phyloP scores from a whole-genome alignment of 1,284 basidiomycete genomes.

The Leccinum laetum region DNA sequence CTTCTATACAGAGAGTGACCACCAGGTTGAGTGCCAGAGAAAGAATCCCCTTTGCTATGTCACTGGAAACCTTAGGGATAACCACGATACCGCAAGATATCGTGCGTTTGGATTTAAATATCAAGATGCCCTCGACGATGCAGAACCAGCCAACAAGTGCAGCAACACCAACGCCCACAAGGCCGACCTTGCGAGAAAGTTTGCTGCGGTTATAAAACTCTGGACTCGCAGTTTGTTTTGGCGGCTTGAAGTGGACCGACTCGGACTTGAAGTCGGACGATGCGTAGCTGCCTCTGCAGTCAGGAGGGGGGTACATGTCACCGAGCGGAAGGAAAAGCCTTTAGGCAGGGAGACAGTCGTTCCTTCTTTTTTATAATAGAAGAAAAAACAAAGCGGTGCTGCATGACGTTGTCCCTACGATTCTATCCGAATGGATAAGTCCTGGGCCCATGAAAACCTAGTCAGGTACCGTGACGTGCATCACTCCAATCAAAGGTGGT shows the following conservation, averaged over 20 bases:
- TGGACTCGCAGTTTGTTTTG: constrained; percentile 24
- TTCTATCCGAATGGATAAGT: background rate
- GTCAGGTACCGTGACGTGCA: background rate
- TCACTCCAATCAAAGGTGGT: too few species aligned
- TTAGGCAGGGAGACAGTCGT: too few species aligned
- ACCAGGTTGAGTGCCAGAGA: constrained; percentile 23
- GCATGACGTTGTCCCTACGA: constrained; percentile 13
- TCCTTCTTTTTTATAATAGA: too few species aligned
- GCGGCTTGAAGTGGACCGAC: constrained; percentile 21
- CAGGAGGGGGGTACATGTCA: constrained; percentile 9
- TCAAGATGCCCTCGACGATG: constrained; percentile 23
- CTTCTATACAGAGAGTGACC: constrained; percentile 29
- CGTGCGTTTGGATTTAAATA: constrained; percentile 10
- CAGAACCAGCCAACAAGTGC: constrained; percentile 22
- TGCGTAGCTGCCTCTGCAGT: constrained; percentile 13
- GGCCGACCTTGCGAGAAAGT: constrained; percentile 23
- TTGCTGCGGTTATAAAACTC: constrained; percentile 33
- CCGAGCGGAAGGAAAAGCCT: background rate
- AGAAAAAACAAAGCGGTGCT: background rate
- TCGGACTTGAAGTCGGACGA: constrained; percentile 12
- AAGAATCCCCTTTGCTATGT: too few species aligned
- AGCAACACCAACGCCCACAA: constrained; percentile 25
- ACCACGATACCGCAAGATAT: constrained; percentile 26
- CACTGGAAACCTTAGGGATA: constrained; percentile 10
- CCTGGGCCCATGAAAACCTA: background rate